These are phyloP conservation scores for Dalbergia cochinchinensis DNA, from an alignment of 306 rosid genomes.

Conservation along the genomic window DNA sequence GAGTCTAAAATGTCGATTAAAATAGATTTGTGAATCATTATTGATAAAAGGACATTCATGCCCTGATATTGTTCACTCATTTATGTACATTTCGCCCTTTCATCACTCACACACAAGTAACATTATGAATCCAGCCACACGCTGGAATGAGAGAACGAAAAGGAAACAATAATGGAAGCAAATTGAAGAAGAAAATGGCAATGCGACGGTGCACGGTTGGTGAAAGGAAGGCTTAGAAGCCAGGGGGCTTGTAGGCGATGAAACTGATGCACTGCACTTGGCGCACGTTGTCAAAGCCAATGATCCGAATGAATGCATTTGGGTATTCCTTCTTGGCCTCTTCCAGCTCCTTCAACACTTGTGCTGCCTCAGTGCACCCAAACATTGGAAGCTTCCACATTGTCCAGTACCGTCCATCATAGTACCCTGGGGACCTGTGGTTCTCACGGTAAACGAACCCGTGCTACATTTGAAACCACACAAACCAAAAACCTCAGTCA, in stretches of 20 bases:
- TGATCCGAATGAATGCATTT: conserved; percentile 53
- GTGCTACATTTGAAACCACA: background rate
- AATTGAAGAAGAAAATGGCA: background rate
- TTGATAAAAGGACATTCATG: background rate
- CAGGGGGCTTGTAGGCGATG: background rate
- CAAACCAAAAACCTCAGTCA: no score
- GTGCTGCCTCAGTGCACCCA: conserved; percentile 63
- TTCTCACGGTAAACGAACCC: background rate
- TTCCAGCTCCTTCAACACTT: conserved; percentile 44
- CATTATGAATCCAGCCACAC: background rate
- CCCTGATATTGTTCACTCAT: background rate
- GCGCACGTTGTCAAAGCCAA: conserved; percentile 70
- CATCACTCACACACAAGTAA: background rate
- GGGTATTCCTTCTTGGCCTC: conserved; percentile 38
- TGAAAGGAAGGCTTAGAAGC: background rate
- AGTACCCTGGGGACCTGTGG: conserved; percentile 1
- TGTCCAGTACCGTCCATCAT: background rate
- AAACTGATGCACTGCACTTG: conserved; percentile 75
- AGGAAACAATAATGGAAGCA: background rate
- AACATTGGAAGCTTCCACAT: conserved; percentile 56
- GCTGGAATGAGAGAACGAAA: background rate
- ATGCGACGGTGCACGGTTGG: background rate
- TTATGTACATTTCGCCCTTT: background rate
- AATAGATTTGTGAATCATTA: no score
- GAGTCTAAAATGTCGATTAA: no score